A percentile compares a stretch with the other conserved stretches of the same genome.
phyloP scores from a whole-genome alignment of 2,329 filamentous ascomycete species.

The Botryosphaeria dothidea region DNA sequence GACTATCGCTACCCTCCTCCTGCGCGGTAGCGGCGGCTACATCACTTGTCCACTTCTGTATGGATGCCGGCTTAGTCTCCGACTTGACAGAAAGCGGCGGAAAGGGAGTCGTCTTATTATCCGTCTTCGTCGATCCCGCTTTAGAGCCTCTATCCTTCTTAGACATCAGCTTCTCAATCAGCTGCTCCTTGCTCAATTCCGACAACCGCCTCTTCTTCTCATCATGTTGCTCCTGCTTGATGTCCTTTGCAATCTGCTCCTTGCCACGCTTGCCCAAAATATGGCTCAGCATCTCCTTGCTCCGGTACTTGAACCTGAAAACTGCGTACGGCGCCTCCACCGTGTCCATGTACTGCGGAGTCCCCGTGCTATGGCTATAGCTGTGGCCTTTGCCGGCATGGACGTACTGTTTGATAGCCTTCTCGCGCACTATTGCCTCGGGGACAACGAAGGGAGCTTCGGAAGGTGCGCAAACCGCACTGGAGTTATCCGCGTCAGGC shows the following conservation, averaged over 20 bases:
- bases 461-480: constrained; percentile 29
- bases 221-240: constrained; percentile 15
- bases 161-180: constrained; percentile 25
- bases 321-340: constrained; percentile 44
- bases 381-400: constrained; percentile 35
- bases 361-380: constrained; percentile 39
- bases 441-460: constrained; percentile 29
- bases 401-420: constrained; percentile 34
- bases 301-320: constrained; percentile 52
- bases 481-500: constrained; percentile 2
- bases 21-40: background rate
- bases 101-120: background rate
- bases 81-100: background rate
- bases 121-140: background rate
- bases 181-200: constrained; percentile 32
- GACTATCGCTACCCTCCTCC: background rate
- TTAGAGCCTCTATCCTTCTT: background rate
- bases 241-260: constrained; percentile 25
- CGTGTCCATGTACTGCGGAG: constrained; percentile 45
- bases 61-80: background rate
- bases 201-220: constrained; percentile 24
- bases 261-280: constrained; percentile 29
- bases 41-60: background rate
- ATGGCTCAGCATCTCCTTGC: constrained; percentile 31
- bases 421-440: constrained; percentile 21